Conservation (phyloP, 495 filamentous ascomycete genomes). For the Aspergillus haitiensis region DNA sequence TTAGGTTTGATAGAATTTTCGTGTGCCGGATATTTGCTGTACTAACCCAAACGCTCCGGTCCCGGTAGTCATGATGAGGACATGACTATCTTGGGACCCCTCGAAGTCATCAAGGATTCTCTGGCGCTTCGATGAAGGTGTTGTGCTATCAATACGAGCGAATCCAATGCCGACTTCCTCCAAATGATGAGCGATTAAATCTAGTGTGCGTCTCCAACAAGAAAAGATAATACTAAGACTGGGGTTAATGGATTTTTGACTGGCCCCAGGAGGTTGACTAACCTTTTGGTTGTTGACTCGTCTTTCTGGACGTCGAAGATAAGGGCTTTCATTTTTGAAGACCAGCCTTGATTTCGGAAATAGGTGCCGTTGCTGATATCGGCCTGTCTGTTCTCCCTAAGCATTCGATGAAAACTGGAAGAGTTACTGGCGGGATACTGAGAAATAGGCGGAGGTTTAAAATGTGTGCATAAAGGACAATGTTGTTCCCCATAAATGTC, state of each 20-base stretch:
- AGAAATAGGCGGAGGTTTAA: constrained; percentile 11
- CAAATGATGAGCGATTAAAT: constrained; percentile 36
- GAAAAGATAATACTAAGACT: constrained; percentile 52
- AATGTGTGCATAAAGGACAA: constrained; percentile 10
- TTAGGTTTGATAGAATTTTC: neutral
- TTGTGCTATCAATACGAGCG: constrained; percentile 42
- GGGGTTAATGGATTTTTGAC: neutral
- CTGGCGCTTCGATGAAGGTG: constrained; percentile 27
- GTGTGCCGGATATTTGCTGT: neutral
- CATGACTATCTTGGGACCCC: constrained; percentile 21
- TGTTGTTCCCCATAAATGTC: neutral
- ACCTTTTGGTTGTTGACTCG: constrained; percentile 36
- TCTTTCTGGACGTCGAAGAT: constrained; percentile 33
- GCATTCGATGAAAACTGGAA: neutral
- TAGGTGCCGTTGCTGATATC: neutral
- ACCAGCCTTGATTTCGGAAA: constrained; percentile 12
- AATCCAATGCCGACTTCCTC: constrained; percentile 27
- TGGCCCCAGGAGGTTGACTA: neutral
- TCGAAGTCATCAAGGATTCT: constrained; percentile 36
- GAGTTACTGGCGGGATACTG: neutral
- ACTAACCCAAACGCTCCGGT: constrained; percentile 53
- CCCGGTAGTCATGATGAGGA: constrained; percentile 55
- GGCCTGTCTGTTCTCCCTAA: neutral
- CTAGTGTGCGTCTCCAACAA: constrained; percentile 49
- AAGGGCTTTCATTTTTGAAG: constrained; percentile 36